A percentile compares a stretch with the other conserved stretches of the same genome.
phyloP scores from a whole-genome alignment of 495 filamentous ascomycete species.

The Lasiosphaeria miniovina region DNA sequence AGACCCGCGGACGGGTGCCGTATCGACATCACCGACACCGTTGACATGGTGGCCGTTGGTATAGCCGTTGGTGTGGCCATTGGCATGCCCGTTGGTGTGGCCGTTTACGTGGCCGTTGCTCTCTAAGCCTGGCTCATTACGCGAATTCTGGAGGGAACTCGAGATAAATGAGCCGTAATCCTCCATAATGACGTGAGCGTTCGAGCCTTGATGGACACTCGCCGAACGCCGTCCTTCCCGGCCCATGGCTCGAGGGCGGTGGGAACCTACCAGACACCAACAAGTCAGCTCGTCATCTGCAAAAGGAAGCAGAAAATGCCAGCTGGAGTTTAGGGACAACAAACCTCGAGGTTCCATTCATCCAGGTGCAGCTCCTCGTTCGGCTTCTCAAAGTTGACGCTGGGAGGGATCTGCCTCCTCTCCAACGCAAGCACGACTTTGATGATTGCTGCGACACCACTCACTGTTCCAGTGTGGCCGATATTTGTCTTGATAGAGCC shows the following conservation, averaged over 20 bases:
- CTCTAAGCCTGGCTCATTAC: not conserved
- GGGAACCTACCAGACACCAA: constrained; percentile 7
- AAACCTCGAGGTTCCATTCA: constrained; percentile 36
- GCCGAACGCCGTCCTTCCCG: constrained; percentile 8
- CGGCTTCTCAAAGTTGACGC: constrained; percentile 39
- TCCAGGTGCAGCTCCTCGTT: constrained; percentile 41
- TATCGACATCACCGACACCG: constrained; percentile 1
- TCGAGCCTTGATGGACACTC: constrained; percentile 37
- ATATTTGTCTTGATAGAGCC: constrained; percentile 46
- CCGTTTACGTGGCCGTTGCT: constrained; percentile 11
- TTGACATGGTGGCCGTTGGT: constrained; percentile 9
- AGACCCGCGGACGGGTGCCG: constrained; percentile 26
- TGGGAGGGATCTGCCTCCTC: constrained; percentile 42
- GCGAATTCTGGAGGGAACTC: not conserved
- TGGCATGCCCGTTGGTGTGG: not conserved
- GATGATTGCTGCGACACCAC: constrained; percentile 52
- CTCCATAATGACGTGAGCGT: constrained; percentile 40
- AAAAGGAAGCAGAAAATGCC: not conserved
- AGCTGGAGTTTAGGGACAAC: not conserved
- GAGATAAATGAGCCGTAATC: constrained; percentile 13
- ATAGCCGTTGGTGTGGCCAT: constrained; percentile 13
- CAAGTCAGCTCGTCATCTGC: not conserved
- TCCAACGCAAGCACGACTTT: constrained; percentile 55
- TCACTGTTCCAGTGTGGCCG: constrained; percentile 52
- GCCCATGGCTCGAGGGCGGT: constrained; percentile 12